A percentile compares a stretch with the other conserved stretches of the same genome.
phyloP scores from a whole-genome alignment of 129 eudicot genomes.

The Lactuca saligna region DNA sequence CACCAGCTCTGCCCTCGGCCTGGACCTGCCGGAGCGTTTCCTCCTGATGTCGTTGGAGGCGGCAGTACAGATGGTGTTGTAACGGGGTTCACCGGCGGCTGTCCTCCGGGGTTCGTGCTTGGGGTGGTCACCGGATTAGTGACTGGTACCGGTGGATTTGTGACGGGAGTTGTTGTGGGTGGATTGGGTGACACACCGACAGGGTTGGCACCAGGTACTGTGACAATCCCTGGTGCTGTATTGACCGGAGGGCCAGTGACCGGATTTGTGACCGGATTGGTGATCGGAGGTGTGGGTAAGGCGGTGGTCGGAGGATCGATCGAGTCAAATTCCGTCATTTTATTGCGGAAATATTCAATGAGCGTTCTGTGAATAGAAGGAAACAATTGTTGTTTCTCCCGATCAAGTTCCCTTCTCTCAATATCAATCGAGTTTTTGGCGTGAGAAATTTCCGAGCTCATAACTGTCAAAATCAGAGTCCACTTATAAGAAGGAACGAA shows the following conservation, averaged over 20 bases:
- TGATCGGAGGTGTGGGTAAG: constrained; percentile 38
- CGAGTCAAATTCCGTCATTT: constrained; percentile 45
- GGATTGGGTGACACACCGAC: constrained; percentile 37
- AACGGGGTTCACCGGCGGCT: constrained; percentile 35
- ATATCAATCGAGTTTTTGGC: constrained; percentile 18
- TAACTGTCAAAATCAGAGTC: constrained; percentile 27
- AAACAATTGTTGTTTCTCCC: constrained; percentile 30
- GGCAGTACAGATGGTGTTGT: constrained; percentile 43
- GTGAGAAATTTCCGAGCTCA: constrained; percentile 21
- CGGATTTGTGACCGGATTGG: constrained; percentile 49
- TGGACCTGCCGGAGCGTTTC: constrained; percentile 41
- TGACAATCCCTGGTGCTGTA: constrained; percentile 51
- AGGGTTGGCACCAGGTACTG: constrained; percentile 56
- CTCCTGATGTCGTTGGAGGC: constrained; percentile 31
- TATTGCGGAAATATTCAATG: constrained; percentile 22
- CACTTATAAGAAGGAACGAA: constrained; percentile 3
- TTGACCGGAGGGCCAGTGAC: constrained; percentile 35
- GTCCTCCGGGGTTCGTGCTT: constrained; percentile 38
- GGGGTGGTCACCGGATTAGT: constrained; percentile 61
- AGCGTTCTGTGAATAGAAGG: constrained; percentile 41
- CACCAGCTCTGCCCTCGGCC: constrained; percentile 81
- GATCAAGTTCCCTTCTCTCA: constrained; percentile 18
- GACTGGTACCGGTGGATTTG: constrained; percentile 36
- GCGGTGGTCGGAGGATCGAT: constrained; percentile 54
- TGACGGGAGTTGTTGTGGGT: constrained; percentile 31